A percentile compares a stretch with the other conserved stretches of the same genome.
Conservation (phyloP, 768 basidiomycete species). For the Agaricus subrufescens region DNA sequence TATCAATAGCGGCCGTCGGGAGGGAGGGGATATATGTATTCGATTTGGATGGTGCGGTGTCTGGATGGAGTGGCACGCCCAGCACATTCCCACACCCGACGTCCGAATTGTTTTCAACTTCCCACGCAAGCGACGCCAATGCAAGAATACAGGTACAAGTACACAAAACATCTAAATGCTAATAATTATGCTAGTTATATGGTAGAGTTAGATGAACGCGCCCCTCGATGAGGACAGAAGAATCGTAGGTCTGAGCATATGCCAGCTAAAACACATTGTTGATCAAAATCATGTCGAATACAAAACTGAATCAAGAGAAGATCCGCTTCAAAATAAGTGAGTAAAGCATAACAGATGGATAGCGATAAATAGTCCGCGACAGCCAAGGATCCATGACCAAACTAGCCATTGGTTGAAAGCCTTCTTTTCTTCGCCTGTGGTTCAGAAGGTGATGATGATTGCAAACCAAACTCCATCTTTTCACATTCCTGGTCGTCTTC, state of each 20-base stretch:
- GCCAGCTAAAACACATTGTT: slow-evolving; percentile 8
- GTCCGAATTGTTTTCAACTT: neutral
- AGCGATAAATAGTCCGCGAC: slow-evolving; percentile 2
- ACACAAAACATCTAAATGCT: slow-evolving; percentile 2
- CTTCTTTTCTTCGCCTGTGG: slow-evolving; percentile 52
- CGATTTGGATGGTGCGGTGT: slow-evolving; percentile 10
- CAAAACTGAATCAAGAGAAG: slow-evolving; percentile 10
- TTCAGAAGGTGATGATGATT: slow-evolving; percentile 14
- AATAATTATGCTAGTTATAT: slow-evolving; percentile 1
- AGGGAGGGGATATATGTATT: neutral
- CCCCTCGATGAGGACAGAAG: neutral
- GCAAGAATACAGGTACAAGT: slow-evolving; percentile 9
- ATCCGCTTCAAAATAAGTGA: slow-evolving; percentile 11
- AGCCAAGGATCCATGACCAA: slow-evolving; percentile 1
- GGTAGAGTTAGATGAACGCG: slow-evolving; percentile 3
- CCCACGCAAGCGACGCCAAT: slow-evolving; percentile 3
- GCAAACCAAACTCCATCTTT: neutral
- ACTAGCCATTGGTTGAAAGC: slow-evolving; percentile 19
- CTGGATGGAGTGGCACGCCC: slow-evolving; percentile 7
- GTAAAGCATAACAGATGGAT: slow-evolving; percentile 10
- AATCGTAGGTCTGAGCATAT: slow-evolving; percentile 17
- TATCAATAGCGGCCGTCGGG: slow-evolving; percentile 1
- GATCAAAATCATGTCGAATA: neutral
- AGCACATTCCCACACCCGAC: slow-evolving; percentile 7
- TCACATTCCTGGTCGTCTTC: slow-evolving; percentile 4